phyloP scores from a whole-genome alignment of 164 flowering plant genomes.

The Chimonanthus praecox region DNA sequence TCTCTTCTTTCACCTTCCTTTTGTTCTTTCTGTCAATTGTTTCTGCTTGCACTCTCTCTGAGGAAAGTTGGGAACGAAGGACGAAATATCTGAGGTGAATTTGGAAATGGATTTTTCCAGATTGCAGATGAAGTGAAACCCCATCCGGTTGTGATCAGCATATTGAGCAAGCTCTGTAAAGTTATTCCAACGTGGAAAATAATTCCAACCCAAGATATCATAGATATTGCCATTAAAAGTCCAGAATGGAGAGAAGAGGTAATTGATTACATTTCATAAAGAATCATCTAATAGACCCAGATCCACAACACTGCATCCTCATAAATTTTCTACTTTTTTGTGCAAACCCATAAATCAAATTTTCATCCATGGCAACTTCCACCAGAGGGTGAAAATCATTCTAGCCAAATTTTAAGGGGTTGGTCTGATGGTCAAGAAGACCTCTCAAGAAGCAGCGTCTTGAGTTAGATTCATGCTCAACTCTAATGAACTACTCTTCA shows the following conservation, averaged over 20 bases:
- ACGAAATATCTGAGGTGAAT: background rate
- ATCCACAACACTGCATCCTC: background rate
- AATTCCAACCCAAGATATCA: conserved; percentile 57
- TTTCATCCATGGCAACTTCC: too few relatives aligned
- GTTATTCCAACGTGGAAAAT: conserved; percentile 80
- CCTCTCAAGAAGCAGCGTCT: too few relatives aligned
- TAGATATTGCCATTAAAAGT: conserved; percentile 58
- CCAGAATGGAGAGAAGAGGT: conserved; percentile 63
- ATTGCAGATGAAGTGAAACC: conserved; percentile 77
- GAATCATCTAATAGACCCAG: background rate
- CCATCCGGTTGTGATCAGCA: conserved; percentile 30
- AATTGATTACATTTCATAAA: background rate
- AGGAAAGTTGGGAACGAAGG: background rate
- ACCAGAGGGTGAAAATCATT: too few relatives aligned
- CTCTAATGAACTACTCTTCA: too few relatives aligned
- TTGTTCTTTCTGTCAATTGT: background rate
- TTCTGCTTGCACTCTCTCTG: background rate
- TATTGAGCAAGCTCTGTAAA: conserved; percentile 38
- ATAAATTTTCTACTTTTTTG: too few relatives aligned
- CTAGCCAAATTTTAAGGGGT: too few relatives aligned
- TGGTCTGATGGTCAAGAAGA: too few relatives aligned
- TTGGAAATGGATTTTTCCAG: conserved; percentile 27
- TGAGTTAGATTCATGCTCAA: too few relatives aligned
- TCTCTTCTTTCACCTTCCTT: background rate
- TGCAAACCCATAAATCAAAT: too few relatives aligned